Evolutionary conservation across 2,329 filamentous ascomycete genomes (phyloP).

Genomic region (Cryoendolithus antarcticus): DNA sequence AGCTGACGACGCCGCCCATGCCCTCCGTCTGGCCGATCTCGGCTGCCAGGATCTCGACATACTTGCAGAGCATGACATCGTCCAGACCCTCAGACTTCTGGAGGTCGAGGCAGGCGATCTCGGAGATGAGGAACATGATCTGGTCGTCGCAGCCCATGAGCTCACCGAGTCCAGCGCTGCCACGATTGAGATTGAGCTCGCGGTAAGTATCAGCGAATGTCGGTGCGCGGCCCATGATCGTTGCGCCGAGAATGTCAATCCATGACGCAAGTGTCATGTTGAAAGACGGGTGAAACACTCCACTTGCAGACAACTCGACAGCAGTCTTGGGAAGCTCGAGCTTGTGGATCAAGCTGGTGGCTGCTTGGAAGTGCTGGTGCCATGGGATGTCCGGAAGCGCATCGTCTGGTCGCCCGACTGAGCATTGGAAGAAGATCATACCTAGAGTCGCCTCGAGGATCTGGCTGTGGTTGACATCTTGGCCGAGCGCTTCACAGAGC

Average conservation of each 20-base stretch:
- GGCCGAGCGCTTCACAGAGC: conserved; percentile 68
- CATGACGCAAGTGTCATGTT: conserved; percentile 90
- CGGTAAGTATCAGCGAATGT: conserved; percentile 91
- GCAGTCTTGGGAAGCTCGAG: conserved; percentile 65
- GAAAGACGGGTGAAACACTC: conserved; percentile 61
- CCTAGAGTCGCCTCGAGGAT: conserved; percentile 86
- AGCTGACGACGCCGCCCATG: conserved; percentile 33
- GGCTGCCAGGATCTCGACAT: conserved; percentile 75
- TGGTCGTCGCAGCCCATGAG: conserved; percentile 96
- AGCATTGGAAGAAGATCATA: conserved; percentile 93
- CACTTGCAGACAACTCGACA: conserved; percentile 21
- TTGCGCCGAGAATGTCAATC: conserved; percentile 94
- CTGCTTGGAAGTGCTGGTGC: conserved; percentile 94
- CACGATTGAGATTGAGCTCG: conserved; percentile 64
- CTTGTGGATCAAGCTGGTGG: conserved; percentile 70
- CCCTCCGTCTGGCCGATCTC: conserved; percentile 75
- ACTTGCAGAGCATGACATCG: conserved; percentile 73
- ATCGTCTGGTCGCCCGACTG: conserved; percentile 77
- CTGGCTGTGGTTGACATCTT: conserved; percentile 70
- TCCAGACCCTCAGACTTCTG: conserved; percentile 74
- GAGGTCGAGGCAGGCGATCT: conserved; percentile 90
- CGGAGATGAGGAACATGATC: conserved; percentile 95
- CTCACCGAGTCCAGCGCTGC: conserved; percentile 66
- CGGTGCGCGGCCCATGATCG: conserved; percentile 77
- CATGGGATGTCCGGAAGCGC: conserved; percentile 83